These are phyloP conservation scores for Sordariomycetes sp. DNA, from an alignment of 2,329 filamentous ascomycete genomes.

Conservation along the genomic window DNA sequence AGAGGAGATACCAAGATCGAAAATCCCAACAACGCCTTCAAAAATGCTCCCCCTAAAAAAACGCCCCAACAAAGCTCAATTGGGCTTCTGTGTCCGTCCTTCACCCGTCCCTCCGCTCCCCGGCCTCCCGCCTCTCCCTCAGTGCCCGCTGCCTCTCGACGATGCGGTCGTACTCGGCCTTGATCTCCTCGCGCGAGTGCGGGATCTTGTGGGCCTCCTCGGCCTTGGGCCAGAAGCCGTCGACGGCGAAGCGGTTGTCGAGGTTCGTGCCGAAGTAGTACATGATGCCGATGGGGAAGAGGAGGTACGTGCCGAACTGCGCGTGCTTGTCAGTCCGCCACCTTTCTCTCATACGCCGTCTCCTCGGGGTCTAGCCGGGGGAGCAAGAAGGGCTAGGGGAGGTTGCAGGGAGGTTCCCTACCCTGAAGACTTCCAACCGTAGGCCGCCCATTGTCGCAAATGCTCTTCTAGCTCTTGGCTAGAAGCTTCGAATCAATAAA, in stretches of 20 bases:
- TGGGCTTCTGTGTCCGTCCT: constrained; percentile 14
- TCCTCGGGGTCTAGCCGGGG: no score
- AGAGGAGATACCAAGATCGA: not conserved
- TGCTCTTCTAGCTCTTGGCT: not conserved
- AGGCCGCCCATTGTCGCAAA: constrained; percentile 58
- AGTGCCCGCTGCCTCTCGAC: constrained; percentile 59
- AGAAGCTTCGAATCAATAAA: not conserved
- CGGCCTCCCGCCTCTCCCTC: constrained; percentile 41
- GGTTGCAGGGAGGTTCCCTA: constrained; percentile 23
- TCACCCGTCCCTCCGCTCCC: constrained; percentile 20
- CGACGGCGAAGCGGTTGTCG: constrained; percentile 79
- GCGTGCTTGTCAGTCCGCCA: not conserved
- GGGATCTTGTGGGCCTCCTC: constrained; percentile 69
- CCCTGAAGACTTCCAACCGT: constrained; percentile 94
- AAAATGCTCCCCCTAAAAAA: not conserved
- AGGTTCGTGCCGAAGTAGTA: constrained; percentile 99
- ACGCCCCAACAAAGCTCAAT: not conserved
- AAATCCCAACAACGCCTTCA: constrained; percentile 10
- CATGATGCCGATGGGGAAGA: constrained; percentile 99
- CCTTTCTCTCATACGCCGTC: not conserved
- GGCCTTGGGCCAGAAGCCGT: constrained; percentile 85
- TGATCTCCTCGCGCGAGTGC: constrained; percentile 71
- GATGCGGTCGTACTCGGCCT: constrained; percentile 66
- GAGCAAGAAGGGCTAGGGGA: no score
- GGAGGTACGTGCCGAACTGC: constrained; percentile 95